Conservation (phyloP, 2,329 filamentous ascomycete species). For the Exophiala sideris region DNA sequence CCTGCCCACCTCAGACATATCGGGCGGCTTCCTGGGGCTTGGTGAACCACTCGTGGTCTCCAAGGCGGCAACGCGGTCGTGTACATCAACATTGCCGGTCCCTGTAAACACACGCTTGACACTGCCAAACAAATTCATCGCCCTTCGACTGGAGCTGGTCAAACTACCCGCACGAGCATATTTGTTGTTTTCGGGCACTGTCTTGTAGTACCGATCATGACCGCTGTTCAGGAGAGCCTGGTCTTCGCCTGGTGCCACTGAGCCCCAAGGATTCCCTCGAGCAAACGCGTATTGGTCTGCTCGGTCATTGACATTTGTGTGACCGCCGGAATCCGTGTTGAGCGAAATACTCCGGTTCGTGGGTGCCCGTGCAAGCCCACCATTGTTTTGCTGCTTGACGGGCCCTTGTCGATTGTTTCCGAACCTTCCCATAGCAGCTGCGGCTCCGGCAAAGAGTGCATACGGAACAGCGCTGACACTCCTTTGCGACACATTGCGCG, state of each 20-base stretch:
- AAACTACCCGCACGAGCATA: constrained; percentile 48
- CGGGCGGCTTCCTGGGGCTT: constrained; percentile 22
- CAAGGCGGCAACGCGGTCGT: constrained; percentile 24
- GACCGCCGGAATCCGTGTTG: constrained; percentile 10
- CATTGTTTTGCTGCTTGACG: neutral
- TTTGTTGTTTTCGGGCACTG: constrained; percentile 25
- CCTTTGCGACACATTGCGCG: constrained; percentile 24
- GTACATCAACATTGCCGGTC: constrained; percentile 32
- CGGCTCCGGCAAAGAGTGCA: constrained; percentile 27
- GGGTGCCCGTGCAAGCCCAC: constrained; percentile 16
- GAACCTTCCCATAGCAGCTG: constrained; percentile 26
- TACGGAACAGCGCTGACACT: constrained; percentile 25
- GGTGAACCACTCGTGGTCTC: constrained; percentile 20
- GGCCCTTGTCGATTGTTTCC: constrained; percentile 8
- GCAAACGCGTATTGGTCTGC: constrained; percentile 20
- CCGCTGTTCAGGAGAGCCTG: constrained; percentile 19
- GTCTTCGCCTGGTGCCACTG: constrained; percentile 13
- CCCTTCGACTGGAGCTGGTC: constrained; percentile 57
- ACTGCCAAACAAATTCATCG: constrained; percentile 66
- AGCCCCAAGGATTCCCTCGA: constrained; percentile 10
- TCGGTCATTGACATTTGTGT: constrained; percentile 4
- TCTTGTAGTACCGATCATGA: constrained; percentile 19
- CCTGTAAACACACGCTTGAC: constrained; percentile 61
- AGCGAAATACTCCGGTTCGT: constrained; percentile 28
- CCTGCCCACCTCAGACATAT: constrained; percentile 34